Evolutionary conservation across 805 yeast genomes (phyloP).

Genomic region (Kuraishia piskuri): DNA sequence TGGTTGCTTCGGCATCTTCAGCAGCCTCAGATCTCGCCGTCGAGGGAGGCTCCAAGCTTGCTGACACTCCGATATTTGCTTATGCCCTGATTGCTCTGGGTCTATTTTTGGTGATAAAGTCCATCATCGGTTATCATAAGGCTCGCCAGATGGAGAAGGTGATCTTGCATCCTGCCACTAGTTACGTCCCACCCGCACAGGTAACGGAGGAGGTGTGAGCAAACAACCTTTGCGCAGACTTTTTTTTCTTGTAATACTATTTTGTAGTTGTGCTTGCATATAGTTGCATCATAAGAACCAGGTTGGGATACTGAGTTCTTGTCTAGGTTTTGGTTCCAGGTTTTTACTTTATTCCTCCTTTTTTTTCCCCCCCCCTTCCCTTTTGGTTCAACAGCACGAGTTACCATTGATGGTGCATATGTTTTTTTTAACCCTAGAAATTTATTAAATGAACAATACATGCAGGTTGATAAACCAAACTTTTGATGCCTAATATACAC

Average conservation of each 20-base stretch:
- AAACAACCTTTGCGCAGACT: background rate
- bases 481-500: background rate
- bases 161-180: constrained; percentile 39
- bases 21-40: constrained; percentile 4
- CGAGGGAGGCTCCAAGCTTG: constrained; percentile 6
- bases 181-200: constrained; percentile 5
- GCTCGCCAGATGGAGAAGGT: constrained; percentile 71
- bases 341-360: background rate
- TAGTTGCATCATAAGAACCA: background rate
- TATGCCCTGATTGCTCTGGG: constrained; percentile 64
- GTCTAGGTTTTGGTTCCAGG: background rate
- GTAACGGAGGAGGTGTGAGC: constrained; percentile 1
- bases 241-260: no score
- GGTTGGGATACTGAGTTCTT: background rate
- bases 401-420: no score
- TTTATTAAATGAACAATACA: background rate
- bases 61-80: constrained; percentile 45
- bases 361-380: background rate
- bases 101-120: constrained; percentile 49
- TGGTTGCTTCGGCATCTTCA: constrained; percentile 4
- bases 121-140: constrained; percentile 61
- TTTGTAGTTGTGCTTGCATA: background rate
- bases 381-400: no score
- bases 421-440: background rate
- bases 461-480: background rate